Percentiles rank a stretch among this genome's conserved stretches.
phyloP scores from a whole-genome alignment of 805 yeast species.

The Candida quercuum region DNA sequence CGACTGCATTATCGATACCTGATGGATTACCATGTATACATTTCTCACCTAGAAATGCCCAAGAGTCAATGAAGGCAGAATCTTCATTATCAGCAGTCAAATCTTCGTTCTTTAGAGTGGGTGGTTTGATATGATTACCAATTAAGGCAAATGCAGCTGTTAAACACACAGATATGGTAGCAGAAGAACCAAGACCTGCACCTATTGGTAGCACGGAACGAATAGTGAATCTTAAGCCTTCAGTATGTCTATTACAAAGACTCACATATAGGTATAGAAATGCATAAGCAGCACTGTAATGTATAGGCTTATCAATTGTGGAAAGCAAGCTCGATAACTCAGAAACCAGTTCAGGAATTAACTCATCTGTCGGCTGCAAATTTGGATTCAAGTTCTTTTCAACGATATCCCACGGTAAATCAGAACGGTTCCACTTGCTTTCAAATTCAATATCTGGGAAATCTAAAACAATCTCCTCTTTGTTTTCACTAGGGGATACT shows the following conservation, averaged over 20 bases:
- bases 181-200: slow-evolving; percentile 95
- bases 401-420: slow-evolving; percentile 54
- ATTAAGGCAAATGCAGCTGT: slow-evolving; percentile 65
- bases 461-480: slow-evolving; percentile 51
- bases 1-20: slow-evolving; percentile 95
- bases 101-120: slow-evolving; percentile 31
- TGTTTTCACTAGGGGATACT: slow-evolving; percentile 42
- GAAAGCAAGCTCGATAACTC: slow-evolving; percentile 40
- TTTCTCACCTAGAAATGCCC: slow-evolving; percentile 92
- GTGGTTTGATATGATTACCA: slow-evolving; percentile 46
- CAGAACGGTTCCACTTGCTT: slow-evolving; percentile 55
- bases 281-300: slow-evolving; percentile 74
- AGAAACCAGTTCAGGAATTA: slow-evolving; percentile 53
- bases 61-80: slow-evolving; percentile 62
- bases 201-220: slow-evolving; percentile 90
- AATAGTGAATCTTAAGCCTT: slow-evolving; percentile 56
- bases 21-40: slow-evolving; percentile 96
- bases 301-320: slow-evolving; percentile 48
- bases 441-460: slow-evolving; percentile 78
- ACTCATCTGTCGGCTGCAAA: slow-evolving; percentile 41
- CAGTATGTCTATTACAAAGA: slow-evolving; percentile 41
- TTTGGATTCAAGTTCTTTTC: slow-evolving; percentile 16
- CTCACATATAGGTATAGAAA: slow-evolving; percentile 73
- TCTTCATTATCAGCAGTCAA: slow-evolving; percentile 33
- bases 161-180: slow-evolving; percentile 80